A percentile compares a stretch with the other conserved stretches of the same genome.
These are phyloP conservation scores for Lindgomyces ingoldianus DNA, from an alignment of 495 filamentous ascomycete genomes.

Conservation along the genomic window DNA sequence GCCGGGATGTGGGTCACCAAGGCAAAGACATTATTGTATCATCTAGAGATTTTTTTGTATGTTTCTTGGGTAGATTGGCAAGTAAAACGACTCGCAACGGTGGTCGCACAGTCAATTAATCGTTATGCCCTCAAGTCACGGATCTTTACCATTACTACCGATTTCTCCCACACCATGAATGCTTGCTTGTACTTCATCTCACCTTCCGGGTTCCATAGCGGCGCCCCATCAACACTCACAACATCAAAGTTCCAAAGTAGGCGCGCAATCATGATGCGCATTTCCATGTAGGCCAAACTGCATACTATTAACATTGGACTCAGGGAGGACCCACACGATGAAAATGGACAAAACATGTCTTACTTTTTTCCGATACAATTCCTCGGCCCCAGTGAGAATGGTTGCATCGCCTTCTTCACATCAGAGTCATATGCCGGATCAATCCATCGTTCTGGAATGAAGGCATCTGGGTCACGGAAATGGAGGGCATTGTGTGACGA, in stretches of 20 bases:
- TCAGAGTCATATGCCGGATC: conserved; percentile 11
- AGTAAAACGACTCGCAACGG: too few species aligned
- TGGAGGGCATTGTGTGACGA: conserved; percentile 10
- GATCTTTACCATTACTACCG: conserved; percentile 16
- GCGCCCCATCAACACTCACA: conserved; percentile 13
- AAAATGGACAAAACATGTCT: neutral
- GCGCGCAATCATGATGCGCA: conserved; percentile 19
- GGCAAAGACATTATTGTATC: neutral
- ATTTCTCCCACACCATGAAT: conserved; percentile 30
- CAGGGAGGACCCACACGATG: neutral
- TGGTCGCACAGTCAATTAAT: too few species aligned
- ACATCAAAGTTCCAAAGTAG: conserved; percentile 30
- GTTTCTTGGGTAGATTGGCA: too few species aligned
- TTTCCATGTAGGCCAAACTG: conserved; percentile 29
- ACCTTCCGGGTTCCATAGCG: conserved; percentile 23
- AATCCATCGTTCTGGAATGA: conserved; percentile 32
- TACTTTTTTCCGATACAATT: conserved; percentile 26
- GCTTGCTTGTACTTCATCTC: conserved; percentile 31
- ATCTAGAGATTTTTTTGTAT: too few species aligned
- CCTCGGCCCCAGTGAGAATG: conserved; percentile 25
- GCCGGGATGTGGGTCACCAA: neutral
- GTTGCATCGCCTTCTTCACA: conserved; percentile 19
- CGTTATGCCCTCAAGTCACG: conserved; percentile 12
- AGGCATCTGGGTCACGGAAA: conserved; percentile 26
- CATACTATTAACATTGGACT: neutral